Conservation (phyloP, 768 basidiomycete species). For the Agrocybe praecox region DNA sequence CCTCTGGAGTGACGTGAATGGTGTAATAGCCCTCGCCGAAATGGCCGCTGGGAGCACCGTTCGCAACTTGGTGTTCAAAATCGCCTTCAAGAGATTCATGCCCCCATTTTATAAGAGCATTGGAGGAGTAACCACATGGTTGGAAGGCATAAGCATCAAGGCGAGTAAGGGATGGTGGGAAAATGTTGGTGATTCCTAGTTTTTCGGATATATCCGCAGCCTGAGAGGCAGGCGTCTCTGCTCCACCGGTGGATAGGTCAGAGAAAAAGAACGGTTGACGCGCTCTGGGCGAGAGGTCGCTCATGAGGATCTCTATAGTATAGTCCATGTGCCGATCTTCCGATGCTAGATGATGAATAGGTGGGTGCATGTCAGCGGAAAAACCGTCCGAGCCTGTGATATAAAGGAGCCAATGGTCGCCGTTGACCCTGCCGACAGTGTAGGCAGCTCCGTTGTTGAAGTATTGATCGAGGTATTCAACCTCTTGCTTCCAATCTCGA, state of each 20-base stretch:
- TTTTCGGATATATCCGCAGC: slow-evolving; percentile 64
- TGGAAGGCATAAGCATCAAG: slow-evolving; percentile 93
- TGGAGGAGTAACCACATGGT: slow-evolving; percentile 96
- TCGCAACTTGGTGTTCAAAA: slow-evolving; percentile 15
- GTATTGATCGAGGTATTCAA: slow-evolving; percentile 87
- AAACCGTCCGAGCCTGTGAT: slow-evolving; percentile 63
- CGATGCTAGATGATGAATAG: slow-evolving; percentile 10
- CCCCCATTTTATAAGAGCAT: slow-evolving; percentile 79
- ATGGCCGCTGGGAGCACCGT: slow-evolving; percentile 13
- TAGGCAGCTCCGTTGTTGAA: slow-evolving; percentile 92
- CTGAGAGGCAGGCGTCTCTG: slow-evolving; percentile 53
- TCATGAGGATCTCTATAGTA: slow-evolving; percentile 99
- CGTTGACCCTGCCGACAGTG: slow-evolving; percentile 96
- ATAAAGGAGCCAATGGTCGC: slow-evolving; percentile 98
- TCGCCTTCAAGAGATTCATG: slow-evolving; percentile 31
- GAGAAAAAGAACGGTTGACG: slow-evolving; percentile 74
- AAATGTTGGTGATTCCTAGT: slow-evolving; percentile 82
- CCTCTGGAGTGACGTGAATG: slow-evolving; percentile 97
- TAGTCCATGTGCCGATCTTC: slow-evolving; percentile 62
- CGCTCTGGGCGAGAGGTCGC: slow-evolving; percentile 76
- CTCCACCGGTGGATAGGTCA: slow-evolving; percentile 26
- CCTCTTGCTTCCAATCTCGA: slow-evolving; percentile 91
- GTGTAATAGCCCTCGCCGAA: slow-evolving; percentile 92
- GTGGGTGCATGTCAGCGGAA: slow-evolving; percentile 18
- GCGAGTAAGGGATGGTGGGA: slow-evolving; percentile 76